phyloP scores from a whole-genome alignment of 129 eudicot genomes.

The Pittosporum tobira region DNA sequence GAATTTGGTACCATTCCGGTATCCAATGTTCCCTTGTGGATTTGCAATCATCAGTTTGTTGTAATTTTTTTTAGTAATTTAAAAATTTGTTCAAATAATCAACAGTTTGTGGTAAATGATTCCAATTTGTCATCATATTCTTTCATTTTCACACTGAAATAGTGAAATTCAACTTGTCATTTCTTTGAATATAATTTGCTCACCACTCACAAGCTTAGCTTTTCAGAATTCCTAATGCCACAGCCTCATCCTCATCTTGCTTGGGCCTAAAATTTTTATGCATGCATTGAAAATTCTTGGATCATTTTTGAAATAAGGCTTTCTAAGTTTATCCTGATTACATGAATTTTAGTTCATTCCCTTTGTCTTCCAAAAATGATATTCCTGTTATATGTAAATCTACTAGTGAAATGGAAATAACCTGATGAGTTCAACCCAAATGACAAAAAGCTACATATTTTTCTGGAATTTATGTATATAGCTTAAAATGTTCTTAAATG shows the following conservation, averaged over 20 bases:
- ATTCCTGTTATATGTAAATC: too few species aligned
- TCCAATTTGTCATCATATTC: too few species aligned
- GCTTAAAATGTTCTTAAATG: background rate
- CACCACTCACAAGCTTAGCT: too few species aligned
- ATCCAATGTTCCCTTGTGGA: too few species aligned
- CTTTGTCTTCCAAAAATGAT: too few species aligned
- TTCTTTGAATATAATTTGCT: too few species aligned
- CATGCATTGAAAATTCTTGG: background rate
- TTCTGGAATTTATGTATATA: constrained; percentile 1
- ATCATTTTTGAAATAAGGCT: background rate
- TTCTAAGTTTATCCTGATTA: background rate
- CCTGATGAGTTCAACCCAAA: background rate
- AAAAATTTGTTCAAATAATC: too few species aligned
- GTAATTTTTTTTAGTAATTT: too few species aligned
- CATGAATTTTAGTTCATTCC: too few species aligned
- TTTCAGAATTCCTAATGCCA: background rate
- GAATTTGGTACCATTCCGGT: background rate
- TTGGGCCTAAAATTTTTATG: background rate
- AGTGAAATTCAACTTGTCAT: too few species aligned
- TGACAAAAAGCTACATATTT: background rate
- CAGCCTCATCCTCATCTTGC: background rate
- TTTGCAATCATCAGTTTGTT: too few species aligned
- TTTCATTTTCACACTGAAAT: background rate
- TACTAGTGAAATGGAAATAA: too few species aligned
- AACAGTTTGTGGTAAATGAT: background rate